These are phyloP conservation scores for Crucibulum laeve DNA, from an alignment of 768 basidiomycete species.

Conservation along the genomic window DNA sequence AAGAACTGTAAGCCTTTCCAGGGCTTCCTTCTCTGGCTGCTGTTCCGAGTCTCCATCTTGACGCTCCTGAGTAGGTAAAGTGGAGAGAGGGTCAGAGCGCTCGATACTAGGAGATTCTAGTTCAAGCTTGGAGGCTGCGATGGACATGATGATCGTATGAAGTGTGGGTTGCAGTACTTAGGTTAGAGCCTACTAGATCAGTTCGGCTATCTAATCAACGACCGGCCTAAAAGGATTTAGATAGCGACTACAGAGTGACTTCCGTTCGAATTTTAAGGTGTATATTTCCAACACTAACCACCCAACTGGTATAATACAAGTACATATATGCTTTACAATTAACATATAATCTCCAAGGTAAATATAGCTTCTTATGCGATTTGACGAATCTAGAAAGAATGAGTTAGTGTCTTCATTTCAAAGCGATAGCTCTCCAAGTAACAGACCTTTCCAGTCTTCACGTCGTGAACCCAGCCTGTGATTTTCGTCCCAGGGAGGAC, in stretches of 20 bases:
- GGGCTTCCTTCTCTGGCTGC: conserved; percentile 18
- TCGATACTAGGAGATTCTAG: conserved; percentile 7
- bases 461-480: conserved; percentile 67
- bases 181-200: neutral
- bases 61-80: too few relatives aligned
- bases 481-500: conserved; percentile 48
- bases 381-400: too few relatives aligned
- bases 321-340: too few relatives aligned
- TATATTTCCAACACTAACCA: neutral
- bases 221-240: too few relatives aligned
- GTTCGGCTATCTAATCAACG: too few relatives aligned
- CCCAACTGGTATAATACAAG: neutral
- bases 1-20: conserved; percentile 16
- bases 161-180: neutral
- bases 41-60: neutral
- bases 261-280: too few relatives aligned
- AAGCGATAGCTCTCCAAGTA: too few relatives aligned
- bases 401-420: too few relatives aligned
- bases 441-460: conserved; percentile 55
- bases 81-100: neutral
- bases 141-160: conserved; percentile 18
- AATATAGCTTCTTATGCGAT: conserved; percentile 2
- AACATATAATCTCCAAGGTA: too few relatives aligned
- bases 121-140: conserved; percentile 19
- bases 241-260: too few relatives aligned